Percentiles rank a stretch among this genome's conserved stretches.
Conservation (phyloP, 345 rosid species). For the Punica granatum region DNA sequence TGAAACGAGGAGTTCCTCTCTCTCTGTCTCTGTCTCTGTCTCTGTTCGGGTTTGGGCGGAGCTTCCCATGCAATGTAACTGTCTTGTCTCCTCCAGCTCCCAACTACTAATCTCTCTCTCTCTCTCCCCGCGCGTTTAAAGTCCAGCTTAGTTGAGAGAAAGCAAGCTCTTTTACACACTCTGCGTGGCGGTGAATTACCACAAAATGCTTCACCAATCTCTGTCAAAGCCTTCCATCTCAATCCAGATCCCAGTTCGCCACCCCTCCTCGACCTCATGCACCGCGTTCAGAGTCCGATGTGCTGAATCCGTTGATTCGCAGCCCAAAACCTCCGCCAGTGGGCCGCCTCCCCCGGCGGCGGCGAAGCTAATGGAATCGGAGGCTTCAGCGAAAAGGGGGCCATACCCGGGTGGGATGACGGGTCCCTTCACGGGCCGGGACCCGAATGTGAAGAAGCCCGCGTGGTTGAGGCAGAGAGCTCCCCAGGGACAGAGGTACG, state of each 20-base stretch:
- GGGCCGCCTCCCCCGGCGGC: constrained; percentile 12
- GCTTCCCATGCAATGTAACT: constrained; percentile 2
- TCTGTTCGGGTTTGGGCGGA: no score
- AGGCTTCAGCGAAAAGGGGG: constrained; percentile 18
- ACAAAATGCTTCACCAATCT: constrained; percentile 27
- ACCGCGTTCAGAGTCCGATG: constrained; percentile 32
- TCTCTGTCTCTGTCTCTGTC: background rate
- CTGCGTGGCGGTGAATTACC: background rate
- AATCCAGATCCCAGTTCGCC: constrained; percentile 24
- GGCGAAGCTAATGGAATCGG: constrained; percentile 26
- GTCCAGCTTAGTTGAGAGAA: no score
- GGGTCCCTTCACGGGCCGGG: constrained; percentile 80
- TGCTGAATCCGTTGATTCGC: constrained; percentile 7
- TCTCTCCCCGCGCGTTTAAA: no score
- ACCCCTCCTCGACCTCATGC: constrained; percentile 12
- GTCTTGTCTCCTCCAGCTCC: background rate
- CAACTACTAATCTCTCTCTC: background rate
- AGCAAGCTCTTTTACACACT: background rate
- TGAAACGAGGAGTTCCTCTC: background rate
- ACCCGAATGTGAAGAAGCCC: constrained; percentile 79
- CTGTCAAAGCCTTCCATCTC: constrained; percentile 46
- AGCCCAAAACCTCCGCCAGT: constrained; percentile 18
- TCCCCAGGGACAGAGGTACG: constrained; percentile 72
- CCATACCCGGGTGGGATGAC: constrained; percentile 36
- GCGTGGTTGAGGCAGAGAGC: constrained; percentile 90